Conservation (phyloP, 2,329 filamentous ascomycete species). For the Talaromyces islandicus region DNA sequence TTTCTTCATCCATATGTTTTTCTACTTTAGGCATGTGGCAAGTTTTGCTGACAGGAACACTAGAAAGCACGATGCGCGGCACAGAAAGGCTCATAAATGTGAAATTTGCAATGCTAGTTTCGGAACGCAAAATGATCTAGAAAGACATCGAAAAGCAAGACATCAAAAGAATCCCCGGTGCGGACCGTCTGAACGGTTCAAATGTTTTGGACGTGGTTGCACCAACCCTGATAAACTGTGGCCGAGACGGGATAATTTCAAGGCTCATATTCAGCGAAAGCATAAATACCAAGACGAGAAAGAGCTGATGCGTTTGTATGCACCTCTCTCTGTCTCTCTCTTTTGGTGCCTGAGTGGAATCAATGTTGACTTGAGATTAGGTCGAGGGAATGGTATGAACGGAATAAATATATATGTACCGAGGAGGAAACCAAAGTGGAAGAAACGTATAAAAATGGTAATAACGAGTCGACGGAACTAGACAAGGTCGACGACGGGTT, state of each 20-base stretch:
- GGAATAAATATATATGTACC: background rate
- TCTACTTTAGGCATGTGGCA: too few species aligned
- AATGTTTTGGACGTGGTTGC: conserved; percentile 55
- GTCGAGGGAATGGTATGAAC: conserved; percentile 26
- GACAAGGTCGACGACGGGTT: background rate
- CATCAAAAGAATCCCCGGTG: conserved; percentile 50
- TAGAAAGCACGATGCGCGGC: conserved; percentile 70
- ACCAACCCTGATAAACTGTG: conserved; percentile 61
- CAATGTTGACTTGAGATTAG: background rate
- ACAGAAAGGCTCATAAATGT: conserved; percentile 64
- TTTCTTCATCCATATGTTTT: background rate
- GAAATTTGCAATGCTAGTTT: conserved; percentile 64
- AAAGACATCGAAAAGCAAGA: conserved; percentile 69
- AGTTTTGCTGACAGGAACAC: background rate
- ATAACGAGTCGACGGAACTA: background rate
- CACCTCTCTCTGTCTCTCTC: background rate
- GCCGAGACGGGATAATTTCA: conserved; percentile 82
- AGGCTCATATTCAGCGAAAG: conserved; percentile 66
- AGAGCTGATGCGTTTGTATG: conserved; percentile 43
- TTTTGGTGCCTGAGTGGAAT: too few species aligned
- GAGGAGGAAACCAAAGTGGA: background rate
- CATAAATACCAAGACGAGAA: conserved; percentile 49
- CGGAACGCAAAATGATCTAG: conserved; percentile 71
- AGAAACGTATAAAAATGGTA: background rate
- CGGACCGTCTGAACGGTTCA: conserved; percentile 49